Conservation (phyloP, 148 eudicot genomes). For the Mesembryanthemum crystallinum region DNA sequence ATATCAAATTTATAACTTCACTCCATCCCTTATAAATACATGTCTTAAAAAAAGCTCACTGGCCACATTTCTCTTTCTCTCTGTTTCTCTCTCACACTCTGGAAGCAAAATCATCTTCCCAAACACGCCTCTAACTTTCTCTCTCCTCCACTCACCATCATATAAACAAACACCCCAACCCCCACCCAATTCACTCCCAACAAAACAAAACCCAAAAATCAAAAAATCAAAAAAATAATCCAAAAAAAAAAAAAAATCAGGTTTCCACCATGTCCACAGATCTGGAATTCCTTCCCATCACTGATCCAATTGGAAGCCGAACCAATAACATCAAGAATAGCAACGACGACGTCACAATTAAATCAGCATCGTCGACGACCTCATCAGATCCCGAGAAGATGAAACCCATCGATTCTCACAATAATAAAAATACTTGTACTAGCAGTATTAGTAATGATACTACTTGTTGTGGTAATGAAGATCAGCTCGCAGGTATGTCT, state of each 20-base stretch:
- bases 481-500: too few species aligned
- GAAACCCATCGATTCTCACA: too few species aligned
- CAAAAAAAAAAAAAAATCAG: not conserved
- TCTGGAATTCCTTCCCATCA: not conserved
- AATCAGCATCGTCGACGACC: too few species aligned
- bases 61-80: not conserved
- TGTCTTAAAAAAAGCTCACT: not conserved
- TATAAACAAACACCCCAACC: not conserved
- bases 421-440: too few species aligned
- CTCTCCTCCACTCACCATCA: constrained; percentile 2
- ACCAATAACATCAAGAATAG: too few species aligned
- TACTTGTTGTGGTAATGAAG: too few species aligned
- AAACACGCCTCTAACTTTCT: constrained; percentile 5
- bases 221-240: not conserved
- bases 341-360: too few species aligned
- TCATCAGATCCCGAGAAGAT: too few species aligned
- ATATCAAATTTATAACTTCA: too few species aligned
- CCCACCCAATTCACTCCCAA: not conserved
- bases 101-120: not conserved
- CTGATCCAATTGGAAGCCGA: not conserved
- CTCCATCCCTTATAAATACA: too few species aligned
- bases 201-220: too few species aligned
- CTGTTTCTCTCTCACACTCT: not conserved
- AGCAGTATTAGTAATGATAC: too few species aligned
- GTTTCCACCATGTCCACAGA: constrained; percentile 7